Evolutionary conservation across 345 rosid genomes (phyloP), one percentile per base, ranked within the genome.

Genomic region (Tarenaya hassleriana): DNA sequence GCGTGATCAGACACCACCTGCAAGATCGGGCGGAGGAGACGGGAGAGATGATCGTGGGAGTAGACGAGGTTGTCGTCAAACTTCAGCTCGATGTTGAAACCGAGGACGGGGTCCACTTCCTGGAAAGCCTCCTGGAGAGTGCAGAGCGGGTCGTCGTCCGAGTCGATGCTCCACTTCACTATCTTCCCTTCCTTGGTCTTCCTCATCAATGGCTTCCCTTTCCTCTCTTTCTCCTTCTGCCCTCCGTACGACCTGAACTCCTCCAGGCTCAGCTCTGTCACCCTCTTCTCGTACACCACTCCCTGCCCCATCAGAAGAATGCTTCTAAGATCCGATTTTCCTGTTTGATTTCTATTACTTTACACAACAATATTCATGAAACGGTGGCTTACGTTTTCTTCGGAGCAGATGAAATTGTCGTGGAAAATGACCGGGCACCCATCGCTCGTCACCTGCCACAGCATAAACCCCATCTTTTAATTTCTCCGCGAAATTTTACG

Each of bases 361-460:
- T n/a, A n/a, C n/a, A n/a, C n/a, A n/a, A n/a, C n/a, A n/a, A n/a
- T n/a, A n/a, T n/a, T n/a, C n/a, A n/a, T n/a, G n/a, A n/a, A n/a
- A n/a, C 16, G 46, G 52, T 10, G 54, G 51, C 96, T 72, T 68
- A 87, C 97, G 33, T 85, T 71, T 20, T 82, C 87, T 61, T 79
- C 69, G 7, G 85, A 77, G 65, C 77, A 64, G 80, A 91, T 79
- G 50, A 82, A 66, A 56, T 84, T 61, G 73, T 91, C 98, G 59
- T 91, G 98, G 76, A 87, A 91, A 66, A 91, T 91, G 68, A 91
- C 77, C 1, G 98, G 98, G 74, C 83, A 82, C 62, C 72, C 90
- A 69, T 92, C 98, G 43, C 66, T 81, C 19, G 98, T 92, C 65
- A 92, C 98, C 98, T 87, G 56, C 68, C 77, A 64, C 63, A 46